Base-by-base conservation (phyloP, 768 basidiomycete species). In the Hortiboletus campestris region DNA sequence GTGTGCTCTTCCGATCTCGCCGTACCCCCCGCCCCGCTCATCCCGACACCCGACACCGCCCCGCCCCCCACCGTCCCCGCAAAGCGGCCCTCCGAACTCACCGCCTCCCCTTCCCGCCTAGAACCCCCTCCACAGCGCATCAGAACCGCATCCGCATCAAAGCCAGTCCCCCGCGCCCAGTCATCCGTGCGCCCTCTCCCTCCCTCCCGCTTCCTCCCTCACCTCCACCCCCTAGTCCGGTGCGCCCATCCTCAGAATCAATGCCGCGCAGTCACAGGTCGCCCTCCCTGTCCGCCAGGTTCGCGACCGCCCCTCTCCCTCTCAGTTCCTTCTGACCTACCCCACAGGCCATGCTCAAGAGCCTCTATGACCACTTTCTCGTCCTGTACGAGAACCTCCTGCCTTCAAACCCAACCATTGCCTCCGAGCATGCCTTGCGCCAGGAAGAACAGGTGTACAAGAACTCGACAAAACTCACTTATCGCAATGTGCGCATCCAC, bases 401-500 rank as follows among this genome's bases (percentile, higher is more conserved):
- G 3, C 70, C 81, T 3, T 55, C 71, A 14, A 77, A 85, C 55
- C 84, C 88, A 0, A 73, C 77, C 22, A 68, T 94, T 19, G 88
- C 91, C 0, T 74, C 85, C 0, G 85, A 91, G 50, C 89, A 96
- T 72, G 85, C 94, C 4, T 78, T 93, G 11, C 80, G 75, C 46
- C 92, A 96, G 64, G 94, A 96, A 65, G 81, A 83, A 34, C 86
- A 92, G 56, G 78, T 93, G 0, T 94, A 93, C 71, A 77, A 76
- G 25, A 84, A 83, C 57, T 83, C 88, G 0, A 86, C 78, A 49
- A 92, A 90, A 70, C 68, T 82, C 45, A 91, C 91, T 0, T 96
- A 96, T 71, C 88, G 91, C 47, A 88, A 89, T 74, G 91, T 90
- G 66, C 59, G 83, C 64, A 40, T 35, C 28, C 34, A 7, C 42